A percentile compares a stretch with the other conserved stretches of the same genome.
phyloP scores from a whole-genome alignment of 2,329 filamentous ascomycete genomes.

The Calonectria honghensis region DNA sequence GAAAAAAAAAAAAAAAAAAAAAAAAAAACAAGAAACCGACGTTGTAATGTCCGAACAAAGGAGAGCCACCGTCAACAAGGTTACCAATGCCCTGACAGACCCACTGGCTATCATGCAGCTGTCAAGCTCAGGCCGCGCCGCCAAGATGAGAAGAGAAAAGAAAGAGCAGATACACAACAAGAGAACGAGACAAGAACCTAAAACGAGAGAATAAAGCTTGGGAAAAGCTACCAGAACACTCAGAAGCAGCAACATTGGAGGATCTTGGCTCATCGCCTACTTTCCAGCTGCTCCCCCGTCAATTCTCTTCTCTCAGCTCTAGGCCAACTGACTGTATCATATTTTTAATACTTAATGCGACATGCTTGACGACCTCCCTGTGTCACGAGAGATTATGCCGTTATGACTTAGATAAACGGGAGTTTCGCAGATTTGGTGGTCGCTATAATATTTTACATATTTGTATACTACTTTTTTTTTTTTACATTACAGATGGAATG shows the following conservation, averaged over 20 bases:
- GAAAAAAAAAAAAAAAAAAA: too few relatives aligned
- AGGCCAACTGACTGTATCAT: not conserved
- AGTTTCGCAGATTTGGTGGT: too few relatives aligned
- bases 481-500: not conserved
- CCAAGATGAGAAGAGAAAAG: constrained; percentile 23
- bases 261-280: too few relatives aligned
- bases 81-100: constrained; percentile 18
- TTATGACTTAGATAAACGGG: not conserved
- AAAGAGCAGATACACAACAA: not conserved
- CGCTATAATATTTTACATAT: not conserved
- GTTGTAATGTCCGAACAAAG: not conserved
- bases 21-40: not conserved
- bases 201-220: not conserved
- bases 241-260: not conserved
- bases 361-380: not conserved
- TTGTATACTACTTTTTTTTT: not conserved
- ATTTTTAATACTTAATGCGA: not conserved
- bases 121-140: constrained; percentile 27
- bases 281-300: not conserved
- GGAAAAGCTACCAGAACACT: not conserved
- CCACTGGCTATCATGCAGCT: constrained; percentile 22
- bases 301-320: not conserved
- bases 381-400: not conserved
- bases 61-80: constrained; percentile 9
- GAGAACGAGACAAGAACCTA: not conserved